Evolutionary conservation across 768 basidiomycete genomes (phyloP).

Genomic region (Ramaria sp.): DNA sequence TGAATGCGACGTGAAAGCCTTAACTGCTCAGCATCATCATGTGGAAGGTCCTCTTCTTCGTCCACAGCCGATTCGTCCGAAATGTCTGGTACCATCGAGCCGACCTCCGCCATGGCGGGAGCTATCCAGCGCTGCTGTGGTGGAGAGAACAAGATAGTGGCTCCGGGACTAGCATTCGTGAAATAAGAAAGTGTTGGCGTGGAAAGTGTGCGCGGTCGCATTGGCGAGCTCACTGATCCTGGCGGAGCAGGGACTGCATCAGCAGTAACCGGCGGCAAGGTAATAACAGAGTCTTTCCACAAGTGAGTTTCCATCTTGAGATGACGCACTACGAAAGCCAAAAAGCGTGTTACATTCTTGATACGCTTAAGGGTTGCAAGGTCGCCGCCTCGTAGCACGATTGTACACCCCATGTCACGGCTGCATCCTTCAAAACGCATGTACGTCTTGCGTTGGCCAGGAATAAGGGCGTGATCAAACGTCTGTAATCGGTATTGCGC

Average conservation of each 20-base stretch:
- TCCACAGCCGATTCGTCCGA: constrained; percentile 26
- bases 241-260: constrained; percentile 49
- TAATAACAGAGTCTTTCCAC: constrained; percentile 86
- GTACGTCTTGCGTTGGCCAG: constrained; percentile 89
- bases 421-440: constrained; percentile 98
- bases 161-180: neutral
- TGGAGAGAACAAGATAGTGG: neutral
- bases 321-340: constrained; percentile 88
- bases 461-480: constrained; percentile 88
- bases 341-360: constrained; percentile 88
- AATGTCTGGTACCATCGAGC: constrained; percentile 4
- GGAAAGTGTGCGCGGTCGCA: constrained; percentile 7
- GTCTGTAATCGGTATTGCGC: constrained; percentile 80
- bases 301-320: constrained; percentile 87
- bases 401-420: constrained; percentile 88
- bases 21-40: constrained; percentile 62
- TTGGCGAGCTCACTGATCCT: neutral
- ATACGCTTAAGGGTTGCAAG: constrained; percentile 70
- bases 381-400: constrained; percentile 82
- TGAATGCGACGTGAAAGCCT: constrained; percentile 70
- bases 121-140: constrained; percentile 3
- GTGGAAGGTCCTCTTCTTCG: constrained; percentile 38
- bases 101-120: constrained; percentile 3
- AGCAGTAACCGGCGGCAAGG: constrained; percentile 51
- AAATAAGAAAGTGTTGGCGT: constrained; percentile 10